Conservation (phyloP, 352 stramenopile genomes). For the Phytophthora podocarpi region DNA sequence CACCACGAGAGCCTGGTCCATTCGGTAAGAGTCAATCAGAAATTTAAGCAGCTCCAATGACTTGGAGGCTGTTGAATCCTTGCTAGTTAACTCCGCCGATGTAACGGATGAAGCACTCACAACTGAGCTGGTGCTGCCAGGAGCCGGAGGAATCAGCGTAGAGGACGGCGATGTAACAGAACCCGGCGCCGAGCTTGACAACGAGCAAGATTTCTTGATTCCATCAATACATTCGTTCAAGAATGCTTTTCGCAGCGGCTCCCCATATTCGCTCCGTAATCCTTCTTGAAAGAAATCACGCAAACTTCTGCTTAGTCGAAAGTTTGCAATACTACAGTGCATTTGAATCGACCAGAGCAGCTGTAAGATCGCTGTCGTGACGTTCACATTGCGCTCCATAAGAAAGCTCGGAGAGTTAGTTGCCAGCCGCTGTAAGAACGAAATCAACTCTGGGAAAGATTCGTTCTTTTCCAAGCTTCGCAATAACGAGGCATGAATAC, state of each 20-base stretch:
- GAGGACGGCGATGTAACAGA: conserved; percentile 18
- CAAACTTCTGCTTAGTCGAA: conserved; percentile 65
- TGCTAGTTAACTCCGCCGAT: conserved; percentile 29
- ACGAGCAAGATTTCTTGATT: conserved; percentile 76
- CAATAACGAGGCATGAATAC: conserved; percentile 60
- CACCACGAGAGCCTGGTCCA: conserved; percentile 68
- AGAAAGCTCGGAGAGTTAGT: conserved; percentile 72
- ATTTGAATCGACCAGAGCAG: conserved; percentile 88
- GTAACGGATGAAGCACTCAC: conserved; percentile 14
- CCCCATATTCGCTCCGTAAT: conserved; percentile 72
- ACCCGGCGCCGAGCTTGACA: conserved; percentile 25
- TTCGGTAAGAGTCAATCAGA: conserved; percentile 84
- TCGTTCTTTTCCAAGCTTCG: conserved; percentile 62
- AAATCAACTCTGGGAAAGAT: conserved; percentile 67
- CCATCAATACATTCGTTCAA: conserved; percentile 76
- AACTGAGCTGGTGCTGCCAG: conserved; percentile 20
- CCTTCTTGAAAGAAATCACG: conserved; percentile 85
- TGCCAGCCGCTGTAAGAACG: conserved; percentile 82
- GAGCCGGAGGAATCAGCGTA: conserved; percentile 16
- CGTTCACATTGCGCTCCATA: conserved; percentile 62
- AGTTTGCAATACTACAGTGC: conserved; percentile 62
- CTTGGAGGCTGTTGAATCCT: conserved; percentile 61
- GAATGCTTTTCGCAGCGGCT: conserved; percentile 70
- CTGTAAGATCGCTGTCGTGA: conserved; percentile 72
- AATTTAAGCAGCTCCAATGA: conserved; percentile 87